Evolutionary conservation across 257 asterid genomes (phyloP).

Genomic region (Lavandula angustifolia): DNA sequence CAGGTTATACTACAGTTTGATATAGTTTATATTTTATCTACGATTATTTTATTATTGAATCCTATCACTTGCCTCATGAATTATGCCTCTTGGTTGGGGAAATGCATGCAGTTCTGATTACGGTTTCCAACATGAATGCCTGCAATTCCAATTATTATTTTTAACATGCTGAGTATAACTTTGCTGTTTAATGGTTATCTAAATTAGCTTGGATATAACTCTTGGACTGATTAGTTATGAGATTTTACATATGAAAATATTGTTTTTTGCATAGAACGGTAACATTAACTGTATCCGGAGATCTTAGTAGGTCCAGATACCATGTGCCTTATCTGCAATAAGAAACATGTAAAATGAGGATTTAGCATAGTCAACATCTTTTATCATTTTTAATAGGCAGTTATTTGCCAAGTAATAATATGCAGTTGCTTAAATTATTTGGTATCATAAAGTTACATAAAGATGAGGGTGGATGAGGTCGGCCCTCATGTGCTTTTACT

Average conservation of each 20-base stretch:
- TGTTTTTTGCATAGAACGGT: background rate
- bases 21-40: too few species aligned
- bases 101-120: too few species aligned
- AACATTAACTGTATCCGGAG: background rate
- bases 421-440: background rate
- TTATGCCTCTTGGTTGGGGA: too few species aligned
- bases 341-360: background rate
- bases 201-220: background rate
- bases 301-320: background rate
- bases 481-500: background rate
- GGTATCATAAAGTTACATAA: background rate
- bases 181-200: too few species aligned
- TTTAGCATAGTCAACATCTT: background rate
- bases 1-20: too few species aligned
- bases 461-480: conserved; percentile 2
- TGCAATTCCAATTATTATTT: too few species aligned
- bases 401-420: background rate
- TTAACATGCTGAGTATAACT: too few species aligned
- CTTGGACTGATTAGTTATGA: background rate
- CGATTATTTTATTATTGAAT: too few species aligned
- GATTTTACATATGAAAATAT: background rate
- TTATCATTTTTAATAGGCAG: background rate
- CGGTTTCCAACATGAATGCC: too few species aligned
- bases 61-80: too few species aligned
- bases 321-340: background rate